Conservation (phyloP, 2,329 filamentous ascomycete genomes). For the Cephalotrichum gorgonifer region DNA sequence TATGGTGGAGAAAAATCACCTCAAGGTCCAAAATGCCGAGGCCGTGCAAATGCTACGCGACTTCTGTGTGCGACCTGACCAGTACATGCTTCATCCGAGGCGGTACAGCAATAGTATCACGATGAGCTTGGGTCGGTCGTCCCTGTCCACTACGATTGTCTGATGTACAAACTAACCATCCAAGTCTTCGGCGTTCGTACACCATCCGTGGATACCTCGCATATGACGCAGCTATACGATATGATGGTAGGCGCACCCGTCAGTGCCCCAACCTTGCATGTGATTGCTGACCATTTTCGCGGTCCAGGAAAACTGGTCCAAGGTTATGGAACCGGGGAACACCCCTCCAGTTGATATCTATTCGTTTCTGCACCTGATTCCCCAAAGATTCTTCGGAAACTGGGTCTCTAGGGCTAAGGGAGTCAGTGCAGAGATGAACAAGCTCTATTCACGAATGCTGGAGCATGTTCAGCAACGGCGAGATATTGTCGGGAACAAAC, state of each 20-base stretch:
- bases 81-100: conserved; percentile 35
- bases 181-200: conserved; percentile 24
- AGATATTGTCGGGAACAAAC: conserved; percentile 11
- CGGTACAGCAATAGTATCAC: conserved; percentile 38
- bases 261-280: neutral
- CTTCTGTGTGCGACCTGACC: conserved; percentile 24
- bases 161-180: neutral
- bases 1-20: conserved; percentile 29
- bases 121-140: conserved; percentile 20
- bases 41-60: conserved; percentile 34
- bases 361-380: conserved; percentile 30
- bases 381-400: conserved; percentile 26
- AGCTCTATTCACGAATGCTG: conserved; percentile 25
- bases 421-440: conserved; percentile 28
- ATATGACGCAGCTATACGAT: conserved; percentile 27
- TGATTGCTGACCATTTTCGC: neutral
- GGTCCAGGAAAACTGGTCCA: conserved; percentile 23
- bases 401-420: conserved; percentile 23
- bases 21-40: conserved; percentile 33
- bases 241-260: conserved; percentile 18
- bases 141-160: neutral
- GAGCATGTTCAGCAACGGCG: conserved; percentile 21
- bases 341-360: conserved; percentile 39
- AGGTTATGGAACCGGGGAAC: conserved; percentile 32
- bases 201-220: conserved; percentile 15